Percentiles rank a stretch among this genome's conserved stretches.
Conservation (phyloP, 2,329 filamentous ascomycete genomes). For the Claviceps capensis region DNA sequence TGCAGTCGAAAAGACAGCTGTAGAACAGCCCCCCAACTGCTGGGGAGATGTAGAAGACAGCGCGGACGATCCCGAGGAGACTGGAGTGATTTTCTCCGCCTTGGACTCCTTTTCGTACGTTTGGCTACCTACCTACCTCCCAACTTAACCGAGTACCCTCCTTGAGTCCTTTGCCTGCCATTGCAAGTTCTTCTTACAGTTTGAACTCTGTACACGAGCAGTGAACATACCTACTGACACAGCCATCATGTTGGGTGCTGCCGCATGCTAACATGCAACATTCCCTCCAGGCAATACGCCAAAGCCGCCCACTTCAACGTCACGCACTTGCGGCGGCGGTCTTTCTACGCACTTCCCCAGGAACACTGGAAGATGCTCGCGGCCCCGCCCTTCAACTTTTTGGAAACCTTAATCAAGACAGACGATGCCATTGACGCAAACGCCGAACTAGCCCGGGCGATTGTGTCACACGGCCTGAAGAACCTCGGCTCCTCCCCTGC, state of each 20-base stretch:
- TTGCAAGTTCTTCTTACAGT: no score
- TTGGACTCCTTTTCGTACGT: slow-evolving; percentile 83
- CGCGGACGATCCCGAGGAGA: slow-evolving; percentile 65
- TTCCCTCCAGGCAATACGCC: slow-evolving; percentile 57
- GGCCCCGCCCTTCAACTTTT: slow-evolving; percentile 66
- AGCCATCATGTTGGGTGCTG: background rate
- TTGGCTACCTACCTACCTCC: no score
- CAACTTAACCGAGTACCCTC: no score
- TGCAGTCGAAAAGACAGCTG: background rate
- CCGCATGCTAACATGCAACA: background rate
- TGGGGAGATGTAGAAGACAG: slow-evolving; percentile 53
- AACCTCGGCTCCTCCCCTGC: slow-evolving; percentile 45
- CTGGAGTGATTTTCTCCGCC: slow-evolving; percentile 63
- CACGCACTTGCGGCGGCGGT: slow-evolving; percentile 79
- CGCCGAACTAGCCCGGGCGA: slow-evolving; percentile 65
- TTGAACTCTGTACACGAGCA: no score
- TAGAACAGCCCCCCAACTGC: slow-evolving; percentile 18
- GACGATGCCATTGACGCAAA: slow-evolving; percentile 86
- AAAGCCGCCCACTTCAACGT: slow-evolving; percentile 77
- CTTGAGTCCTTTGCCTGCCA: no score
- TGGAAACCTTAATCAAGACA: slow-evolving; percentile 62
- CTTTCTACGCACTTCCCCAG: slow-evolving; percentile 82
- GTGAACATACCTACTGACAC: background rate
- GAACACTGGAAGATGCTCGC: slow-evolving; percentile 75
- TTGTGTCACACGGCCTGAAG: slow-evolving; percentile 54